These are phyloP conservation scores for Arabis hirsuta DNA, from an alignment of 345 rosid species.

Conservation along the genomic window DNA sequence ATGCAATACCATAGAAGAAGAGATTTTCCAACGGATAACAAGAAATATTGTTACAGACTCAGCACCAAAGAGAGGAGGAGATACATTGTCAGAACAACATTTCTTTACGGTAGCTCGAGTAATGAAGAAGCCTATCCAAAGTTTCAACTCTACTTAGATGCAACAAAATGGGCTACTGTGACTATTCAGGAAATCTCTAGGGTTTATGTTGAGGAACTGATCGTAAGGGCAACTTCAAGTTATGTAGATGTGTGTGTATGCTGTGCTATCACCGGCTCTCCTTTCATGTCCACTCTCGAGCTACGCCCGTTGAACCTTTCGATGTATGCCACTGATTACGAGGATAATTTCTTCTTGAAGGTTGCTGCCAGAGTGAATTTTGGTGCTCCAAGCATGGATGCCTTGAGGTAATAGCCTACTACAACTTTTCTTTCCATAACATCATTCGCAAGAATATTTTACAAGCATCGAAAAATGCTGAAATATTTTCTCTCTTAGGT, in stretches of 20 bases:
- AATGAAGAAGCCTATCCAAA: constrained; percentile 77
- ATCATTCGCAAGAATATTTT: constrained; percentile 5
- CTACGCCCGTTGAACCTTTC: constrained; percentile 85
- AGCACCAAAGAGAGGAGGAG: constrained; percentile 74
- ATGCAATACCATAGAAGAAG: constrained; percentile 63
- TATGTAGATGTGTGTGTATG: constrained; percentile 86
- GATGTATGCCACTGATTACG: constrained; percentile 88
- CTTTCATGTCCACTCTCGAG: constrained; percentile 90
- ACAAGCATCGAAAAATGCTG: neutral
- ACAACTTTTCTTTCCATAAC: constrained; percentile 14
- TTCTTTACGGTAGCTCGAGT: constrained; percentile 63
- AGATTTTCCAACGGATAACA: constrained; percentile 80
- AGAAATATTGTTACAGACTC: constrained; percentile 82
- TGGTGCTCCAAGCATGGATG: constrained; percentile 73
- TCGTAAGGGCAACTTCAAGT: constrained; percentile 76
- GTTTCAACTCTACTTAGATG: constrained; percentile 82
- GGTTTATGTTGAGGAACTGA: constrained; percentile 77
- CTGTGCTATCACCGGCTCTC: constrained; percentile 88
- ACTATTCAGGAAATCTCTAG: constrained; percentile 68
- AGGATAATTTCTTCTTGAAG: constrained; percentile 78
- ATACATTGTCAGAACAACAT: constrained; percentile 89
- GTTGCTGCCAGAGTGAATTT: constrained; percentile 94
- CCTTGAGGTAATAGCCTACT: constrained; percentile 59
- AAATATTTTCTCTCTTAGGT: constrained; percentile 56
- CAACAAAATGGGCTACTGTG: constrained; percentile 93